Evolutionary conservation across 495 filamentous ascomycete species (phyloP), one percentile per base, ranked within the genome.

Genomic region (Trichoderma erinaceum): DNA sequence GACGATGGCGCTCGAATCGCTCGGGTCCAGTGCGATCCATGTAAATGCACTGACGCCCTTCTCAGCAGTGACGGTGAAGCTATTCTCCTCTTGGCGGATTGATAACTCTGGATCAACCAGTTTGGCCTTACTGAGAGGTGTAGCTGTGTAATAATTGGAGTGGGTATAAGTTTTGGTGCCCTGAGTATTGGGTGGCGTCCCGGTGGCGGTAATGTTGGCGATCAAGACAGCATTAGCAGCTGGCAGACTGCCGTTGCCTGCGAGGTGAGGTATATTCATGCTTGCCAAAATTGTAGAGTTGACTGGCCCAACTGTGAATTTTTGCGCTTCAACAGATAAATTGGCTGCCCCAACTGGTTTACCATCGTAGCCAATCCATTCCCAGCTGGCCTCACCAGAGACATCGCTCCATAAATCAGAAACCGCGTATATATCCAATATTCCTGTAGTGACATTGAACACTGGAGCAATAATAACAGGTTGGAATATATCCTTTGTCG

Each of bases 401-500:
- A 69, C 69, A 66, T 70, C 76, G 11, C 73, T 71, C 84, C 85
- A 86, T 21, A 86, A 73, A 73, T 87, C 85, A 35, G 80, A 83
- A 7, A 83, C 88, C 21, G 87, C 87, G 67, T 87, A 89, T 32
- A 90, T 74, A 15, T 85, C 77, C 27, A 91, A 73, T 63, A 83
- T 74, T 0, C 83, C 81, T 0, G 81, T 84, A 0, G 82, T 79
- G 41, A 78, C 73, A 69, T 90, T 84, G 78, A 82, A 88, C 71
- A 85, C 88, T 0, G 87, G 85, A 16, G 86, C 83, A 44, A 89
- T 76, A 66, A 90, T 87, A 66, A 89, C 77, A 0, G 81, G 80
- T 66, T 85, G 75, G 72, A 87, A 90, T 56, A 88, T 82, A 64
- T 90, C 87, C 66, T 83, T 83, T 1, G 83, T 84, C 0, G 79